Evolutionary conservation across 2,329 filamentous ascomycete species (phyloP).

Genomic region (Fusarium pseudoanthophilum): DNA sequence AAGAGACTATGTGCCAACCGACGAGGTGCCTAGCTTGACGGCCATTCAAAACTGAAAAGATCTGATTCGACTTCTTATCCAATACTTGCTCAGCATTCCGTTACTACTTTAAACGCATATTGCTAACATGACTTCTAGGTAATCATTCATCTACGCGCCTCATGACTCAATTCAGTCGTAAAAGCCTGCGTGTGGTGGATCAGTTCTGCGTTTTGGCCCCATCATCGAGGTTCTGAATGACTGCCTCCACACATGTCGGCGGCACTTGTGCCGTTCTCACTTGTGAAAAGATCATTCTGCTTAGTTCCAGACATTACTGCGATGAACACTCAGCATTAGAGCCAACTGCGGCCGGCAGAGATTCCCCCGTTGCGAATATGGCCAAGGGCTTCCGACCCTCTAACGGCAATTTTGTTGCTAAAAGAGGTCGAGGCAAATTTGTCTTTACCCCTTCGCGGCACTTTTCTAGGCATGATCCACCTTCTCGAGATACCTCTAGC

Average conservation of each 20-base stretch:
- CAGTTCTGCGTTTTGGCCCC: conserved; percentile 2
- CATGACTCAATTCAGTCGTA: conserved; percentile 6
- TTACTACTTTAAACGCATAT: not conserved
- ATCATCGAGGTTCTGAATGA: conserved; percentile 31
- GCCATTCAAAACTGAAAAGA: conserved; percentile 76
- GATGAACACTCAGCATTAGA: conserved; percentile 1
- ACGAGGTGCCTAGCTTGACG: conserved; percentile 62
- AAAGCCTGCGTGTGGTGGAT: conserved; percentile 14
- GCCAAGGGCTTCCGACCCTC: conserved; percentile 2
- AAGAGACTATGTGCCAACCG: conserved; percentile 57
- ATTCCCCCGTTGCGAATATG: not conserved
- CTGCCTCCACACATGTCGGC: conserved; percentile 22
- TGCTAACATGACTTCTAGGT: conserved; percentile 15
- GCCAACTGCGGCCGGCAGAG: not conserved
- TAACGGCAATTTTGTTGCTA: conserved; percentile 24
- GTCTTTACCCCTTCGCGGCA: conserved; percentile 9
- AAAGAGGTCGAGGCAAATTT: conserved; percentile 21
- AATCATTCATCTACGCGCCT: conserved; percentile 2
- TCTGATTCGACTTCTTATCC: conserved; percentile 62
- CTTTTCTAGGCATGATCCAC: not conserved
- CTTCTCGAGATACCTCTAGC: not conserved
- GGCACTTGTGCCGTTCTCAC: conserved; percentile 25
- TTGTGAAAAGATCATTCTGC: conserved; percentile 22
- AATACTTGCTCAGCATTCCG: not conserved
- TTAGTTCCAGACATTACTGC: conserved; percentile 29